Evolutionary conservation across 148 eudicot genomes (phyloP), one percentile per base, ranked within the genome.

Genomic region (Rhododendron griersonianum): DNA sequence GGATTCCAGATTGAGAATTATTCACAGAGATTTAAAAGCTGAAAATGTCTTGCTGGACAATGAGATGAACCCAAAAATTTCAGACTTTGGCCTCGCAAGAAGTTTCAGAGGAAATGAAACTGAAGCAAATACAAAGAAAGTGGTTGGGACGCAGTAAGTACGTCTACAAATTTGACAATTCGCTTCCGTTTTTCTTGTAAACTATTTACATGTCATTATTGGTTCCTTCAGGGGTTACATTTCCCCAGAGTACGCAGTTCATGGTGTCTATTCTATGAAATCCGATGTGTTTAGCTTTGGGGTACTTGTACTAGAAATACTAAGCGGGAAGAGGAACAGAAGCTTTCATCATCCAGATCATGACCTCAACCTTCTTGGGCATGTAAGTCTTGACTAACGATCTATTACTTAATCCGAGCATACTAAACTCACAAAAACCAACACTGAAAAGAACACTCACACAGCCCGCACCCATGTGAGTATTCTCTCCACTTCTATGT

Each of bases 261-360:
- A 85, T 8, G 91, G 91, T 7, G 1, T 84, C 0, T 86, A 73
- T 75, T 90, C 90, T 0, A 41, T 82, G 33, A 88, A 88, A 78
- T 88, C 90, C 0, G 91, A 90, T 85, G 85, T 90, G 0, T 90
- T 84, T 78, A 90, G 92, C 81, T 90, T 88, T 76, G 91, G 91
- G 9, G 91, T 90, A 6, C n/a, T 90, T 44, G 78, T 90, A 11
- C 23, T 90, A 23, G 91, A 90, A 85, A 86, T 90, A 6, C 16
- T 90, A 0, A 86, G 89, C 1, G 35, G 35, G 35, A 33, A 33
- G 35, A 33, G 35, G 35, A 33, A 33, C 35, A 33, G 35, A 33
- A 33, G 35, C 35, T 33, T 33, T 33, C 35, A 33, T 33, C 35
- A 33, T 33, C 35, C 35, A 33, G 1, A 33, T 33, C 35, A 33